Evolutionary conservation across 257 asterid species (phyloP), one percentile per base, ranked within the genome.

Genomic region (Capsicum chinense): DNA sequence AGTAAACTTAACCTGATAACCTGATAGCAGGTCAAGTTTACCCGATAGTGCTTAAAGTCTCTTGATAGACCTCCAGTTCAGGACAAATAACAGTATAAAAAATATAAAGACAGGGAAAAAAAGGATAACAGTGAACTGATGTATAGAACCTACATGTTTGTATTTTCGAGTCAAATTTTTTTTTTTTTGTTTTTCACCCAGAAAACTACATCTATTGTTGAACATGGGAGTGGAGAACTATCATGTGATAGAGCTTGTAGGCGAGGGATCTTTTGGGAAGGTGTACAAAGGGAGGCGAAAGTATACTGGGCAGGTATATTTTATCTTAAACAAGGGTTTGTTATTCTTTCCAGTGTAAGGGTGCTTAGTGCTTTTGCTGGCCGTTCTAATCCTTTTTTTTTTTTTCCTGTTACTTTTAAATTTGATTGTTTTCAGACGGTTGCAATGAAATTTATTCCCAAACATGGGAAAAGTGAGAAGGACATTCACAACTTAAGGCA

Each of bases 251-350:
- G 98, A 95, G 92, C 97, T 95, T 9, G 99, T 93, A 8, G 99
- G 99, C 2, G 99, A 95, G 89, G 99, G 99, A n/a, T 97, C 98
- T 11, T 97, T 97, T 14, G 99, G 99, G 60, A 95, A 95, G 86
- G 99, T 97, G 62, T 97, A 93, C 89, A 97, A 95, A 91, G 99
- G 99, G 26, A 92, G 99, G 85, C 97, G 99, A 81, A 97, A 95
- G 88, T 95, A 88, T 86, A 93, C 93, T 63, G 98, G 98, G 84
- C 98, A 95, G 95, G 99, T 97, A 64, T 7, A 68, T 48, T 67
- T 74, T 62, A 17, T 56, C 5, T 64, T n/a, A 37, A 76, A n/a
- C 57, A 80, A 37, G 57, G 5, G n/a, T 21, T 44, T 85, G 35
- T 54, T 35, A 39, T 47, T 69, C 15, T 57, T 59, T 42, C 67